phyloP scores from a whole-genome alignment of 2,329 filamentous ascomycete species.

The Tolypocladium amazonense region DNA sequence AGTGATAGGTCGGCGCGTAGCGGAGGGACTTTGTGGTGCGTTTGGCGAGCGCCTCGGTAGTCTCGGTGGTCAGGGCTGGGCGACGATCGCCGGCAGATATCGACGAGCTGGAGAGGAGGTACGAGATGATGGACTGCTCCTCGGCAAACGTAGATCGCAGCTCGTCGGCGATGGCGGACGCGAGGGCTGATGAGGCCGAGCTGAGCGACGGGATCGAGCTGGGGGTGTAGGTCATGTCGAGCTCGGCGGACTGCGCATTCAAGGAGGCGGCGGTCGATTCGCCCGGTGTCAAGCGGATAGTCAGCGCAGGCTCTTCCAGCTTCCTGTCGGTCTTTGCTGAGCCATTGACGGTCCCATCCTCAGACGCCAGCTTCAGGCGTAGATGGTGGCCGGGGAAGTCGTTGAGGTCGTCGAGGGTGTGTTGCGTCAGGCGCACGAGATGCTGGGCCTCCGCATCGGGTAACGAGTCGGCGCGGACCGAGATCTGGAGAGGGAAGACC shows the following conservation, averaged over 20 bases:
- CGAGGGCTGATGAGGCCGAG: constrained; percentile 62
- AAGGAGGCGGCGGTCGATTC: constrained; percentile 51
- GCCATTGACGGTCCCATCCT: constrained; percentile 1
- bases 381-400: constrained; percentile 80
- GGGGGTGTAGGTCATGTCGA: constrained; percentile 69
- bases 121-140: constrained; percentile 77
- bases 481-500: constrained; percentile 77
- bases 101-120: constrained; percentile 53
- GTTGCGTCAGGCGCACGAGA: constrained; percentile 71
- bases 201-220: constrained; percentile 56
- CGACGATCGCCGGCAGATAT: constrained; percentile 36
- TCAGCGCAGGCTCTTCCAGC: constrained; percentile 49
- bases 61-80: constrained; percentile 36
- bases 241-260: constrained; percentile 56
- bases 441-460: constrained; percentile 58
- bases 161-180: constrained; percentile 67
- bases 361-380: constrained; percentile 31
- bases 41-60: constrained; percentile 47
- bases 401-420: constrained; percentile 76
- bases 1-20: constrained; percentile 86
- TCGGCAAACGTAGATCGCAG: constrained; percentile 72
- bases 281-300: constrained; percentile 58
- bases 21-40: constrained; percentile 79
- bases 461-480: constrained; percentile 59
- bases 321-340: constrained; percentile 16